Base-by-base conservation (phyloP, 257 asterid genomes). In the Nicotiana sylvestris region DNA sequence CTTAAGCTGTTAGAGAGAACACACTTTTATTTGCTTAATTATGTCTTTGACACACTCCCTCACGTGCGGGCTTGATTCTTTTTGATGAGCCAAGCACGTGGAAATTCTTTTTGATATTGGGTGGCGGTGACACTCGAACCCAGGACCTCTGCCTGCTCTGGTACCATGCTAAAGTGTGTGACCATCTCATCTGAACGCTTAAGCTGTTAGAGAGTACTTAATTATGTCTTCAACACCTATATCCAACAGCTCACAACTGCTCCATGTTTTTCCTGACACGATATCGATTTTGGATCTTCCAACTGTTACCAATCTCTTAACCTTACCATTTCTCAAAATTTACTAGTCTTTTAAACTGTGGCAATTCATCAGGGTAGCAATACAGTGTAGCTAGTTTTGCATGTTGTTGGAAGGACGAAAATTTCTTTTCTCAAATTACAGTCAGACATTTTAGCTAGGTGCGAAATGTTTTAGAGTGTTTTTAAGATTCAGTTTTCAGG, bases 401-500 rank as follows among this genome's bases (percentile, higher is more conserved):
- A 39, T 69, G 32, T 68, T 21, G 78, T 46, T 72, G 27, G 79
- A 68, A 72, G 79, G 18, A 25, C 51, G 66, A 57, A 4, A 25
- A 33, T 68, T 82, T 80, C 66, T 76, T 70, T 25, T 37, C 66
- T 61, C 51, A 27, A 57, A 77, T 35, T 69, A 55, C 68, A 70
- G 60, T 21, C 39, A 74, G 39, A 49, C 61, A 46, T 49, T 74
- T 74, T 13, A 74, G 49, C 39, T 12, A 74, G 39, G 25, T 49
- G 39, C 1, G 43, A 74, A 49, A 74, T 25, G 27, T 25, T 27
- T 33, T 49, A 18, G 27, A 74, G 53, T 49, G 33, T 60, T 27
- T 53, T 61, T 25, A 82, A 21, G 16, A 56, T 55, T 12, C 12
- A 46, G 68, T 85, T 66, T 62, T 6, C 64, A 66, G 25, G 17